Base-by-base conservation (phyloP, 768 basidiomycete genomes). In the Sarcodon sp. region DNA sequence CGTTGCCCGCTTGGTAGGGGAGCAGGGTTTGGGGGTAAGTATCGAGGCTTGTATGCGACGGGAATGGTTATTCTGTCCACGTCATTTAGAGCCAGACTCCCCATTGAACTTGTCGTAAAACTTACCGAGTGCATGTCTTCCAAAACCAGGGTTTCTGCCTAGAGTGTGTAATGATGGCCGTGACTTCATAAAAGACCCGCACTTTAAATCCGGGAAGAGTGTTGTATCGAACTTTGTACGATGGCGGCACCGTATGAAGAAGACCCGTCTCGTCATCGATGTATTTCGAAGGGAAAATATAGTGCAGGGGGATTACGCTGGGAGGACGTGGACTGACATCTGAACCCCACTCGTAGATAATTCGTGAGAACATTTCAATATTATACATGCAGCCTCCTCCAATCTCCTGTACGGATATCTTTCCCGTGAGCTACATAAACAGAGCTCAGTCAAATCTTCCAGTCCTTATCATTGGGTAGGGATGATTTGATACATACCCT, bases 161-260 rank as follows among this genome's bases (percentile, higher is more conserved):
- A 10, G 36, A 51, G 5, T 39, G 51, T 4, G 54, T 51, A 10
- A 60, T 48, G 32, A 50, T 47, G 11, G 59, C 56, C 5, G 50
- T 49, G 41, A 61, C 43, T 7, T 51, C 52, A 46, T 61, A 61
- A 6, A 44, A 27, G 12, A 61, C 51, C n/a, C 53, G 36, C n/a
- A 59, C 54, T 11, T 46, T 44, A 34, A 59, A 59, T 16, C 60
- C 60, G 0, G 59, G 57, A 8, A 60, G 53, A 6, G 54, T 51
- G 33, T 47, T 46, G 11, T 59, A 48, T 32, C 54, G 53, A 33
- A 50, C 54, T 7, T 50, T 36, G 47, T 55, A 60, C 13, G 56
- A 54, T 5, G 59, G 57, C 18, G 60, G 60, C 7, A 60, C 50
- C 6, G 52, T 53, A 35, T 41, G 39, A 9, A 6, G 16, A 27